Base-by-base conservation (phyloP, 345 rosid genomes). In the Salix dunnii region DNA sequence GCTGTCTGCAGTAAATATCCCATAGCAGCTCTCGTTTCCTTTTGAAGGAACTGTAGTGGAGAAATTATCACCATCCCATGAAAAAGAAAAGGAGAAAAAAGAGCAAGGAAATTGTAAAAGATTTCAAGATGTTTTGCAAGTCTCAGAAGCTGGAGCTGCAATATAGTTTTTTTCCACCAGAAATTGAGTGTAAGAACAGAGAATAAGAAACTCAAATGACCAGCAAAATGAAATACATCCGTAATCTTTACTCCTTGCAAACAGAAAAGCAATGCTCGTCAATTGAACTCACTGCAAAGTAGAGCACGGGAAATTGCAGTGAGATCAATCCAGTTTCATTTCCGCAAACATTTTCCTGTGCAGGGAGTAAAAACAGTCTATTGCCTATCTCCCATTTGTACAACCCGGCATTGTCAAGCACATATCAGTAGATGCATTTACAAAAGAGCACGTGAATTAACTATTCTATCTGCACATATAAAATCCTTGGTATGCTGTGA, bases 381-480 rank as follows among this genome's bases (percentile, higher is more conserved):
- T 20, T 36, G 40, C 18, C 27, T 8, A 13, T 35, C 38, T 33
- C 3, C 27, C 58, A 27, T 46, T 21, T 20, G 27, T 33, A 51
- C 46, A 48, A 12, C 18, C 31, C 4, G 33, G 13, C 42, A 23
- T 5, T 66, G 18, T 51, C 31, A 49, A 33, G 64, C 23, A 49
- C 48, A 4, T 18, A 46, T 12, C 3, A 18, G n/a, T 35, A 53
- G 21, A 30, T 60, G 40, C n/a, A 31, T 76, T 38, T 68, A 72
- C 63, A 67, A n/a, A 9, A 33, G 66, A 27, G 36, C 3, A 48
- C 68, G 13, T 43, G 18, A 7, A n/a, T 40, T 17, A 36, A 53
- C 77, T 68, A 68, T 30, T 55, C 77, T 82, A 75, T 38, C 78
- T 76, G 36, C 79, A 79, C 82, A 73, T 17, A 4, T 38, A 64